Conservation (phyloP, 2,329 filamentous ascomycete genomes). For the Fusarium citri region DNA sequence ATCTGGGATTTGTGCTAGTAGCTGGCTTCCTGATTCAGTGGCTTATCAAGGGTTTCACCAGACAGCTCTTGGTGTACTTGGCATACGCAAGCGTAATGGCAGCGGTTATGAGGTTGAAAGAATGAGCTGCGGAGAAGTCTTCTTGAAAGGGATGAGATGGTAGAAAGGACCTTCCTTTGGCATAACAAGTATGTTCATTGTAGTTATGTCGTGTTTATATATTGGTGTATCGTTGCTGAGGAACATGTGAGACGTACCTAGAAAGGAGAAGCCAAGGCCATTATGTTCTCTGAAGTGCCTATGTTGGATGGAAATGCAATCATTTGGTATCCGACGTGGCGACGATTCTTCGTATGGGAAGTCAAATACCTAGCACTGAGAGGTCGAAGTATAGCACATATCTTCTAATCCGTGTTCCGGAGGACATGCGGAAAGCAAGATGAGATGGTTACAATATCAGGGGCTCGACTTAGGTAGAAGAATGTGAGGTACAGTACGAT, state of each 20-base stretch:
- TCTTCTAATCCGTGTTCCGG: neutral
- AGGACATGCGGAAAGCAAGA: too few relatives aligned
- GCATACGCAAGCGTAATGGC: conserved; percentile 27
- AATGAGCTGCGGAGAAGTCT: neutral
- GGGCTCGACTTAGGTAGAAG: neutral
- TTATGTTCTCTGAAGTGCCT: neutral
- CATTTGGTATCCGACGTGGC: neutral
- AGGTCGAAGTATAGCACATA: neutral
- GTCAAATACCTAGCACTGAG: neutral
- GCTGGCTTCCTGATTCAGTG: conserved; percentile 16
- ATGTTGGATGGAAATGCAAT: neutral
- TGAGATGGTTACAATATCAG: neutral
- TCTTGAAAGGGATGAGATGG: neutral
- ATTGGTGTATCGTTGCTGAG: neutral
- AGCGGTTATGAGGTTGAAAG: conserved; percentile 15
- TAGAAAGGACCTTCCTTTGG: neutral
- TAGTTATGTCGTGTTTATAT: neutral
- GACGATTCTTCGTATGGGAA: neutral
- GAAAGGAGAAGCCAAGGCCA: neutral
- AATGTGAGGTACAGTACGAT: neutral
- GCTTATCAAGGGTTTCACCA: conserved; percentile 11
- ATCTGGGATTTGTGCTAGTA: conserved; percentile 19
- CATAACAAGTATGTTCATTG: neutral
- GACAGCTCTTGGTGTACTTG: conserved; percentile 21
- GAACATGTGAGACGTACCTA: neutral